Evolutionary conservation across 768 basidiomycete genomes (phyloP), one percentile per base, ranked within the genome.

Genomic region (Coprinopsis marcescibilis): DNA sequence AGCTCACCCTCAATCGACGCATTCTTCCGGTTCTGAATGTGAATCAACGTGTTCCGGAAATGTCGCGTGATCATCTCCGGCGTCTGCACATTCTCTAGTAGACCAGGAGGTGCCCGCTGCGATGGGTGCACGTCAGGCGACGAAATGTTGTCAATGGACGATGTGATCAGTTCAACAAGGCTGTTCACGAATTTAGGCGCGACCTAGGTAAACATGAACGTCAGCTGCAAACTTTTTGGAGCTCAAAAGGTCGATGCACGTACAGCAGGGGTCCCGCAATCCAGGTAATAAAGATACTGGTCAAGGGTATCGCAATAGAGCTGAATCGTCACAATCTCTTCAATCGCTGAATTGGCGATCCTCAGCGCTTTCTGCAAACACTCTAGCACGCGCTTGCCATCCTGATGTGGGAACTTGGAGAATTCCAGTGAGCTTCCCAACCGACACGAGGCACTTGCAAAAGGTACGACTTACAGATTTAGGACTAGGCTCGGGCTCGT

Each of bases 141-240:
- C 29, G 85, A 78, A 56, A 97, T 89, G 52, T 78, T 82, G 68
- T 99, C 96, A 61, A 98, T 92, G 57, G 87, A 91, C 4, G 87
- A 85, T 1, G 91, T 89, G 64, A 99, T 94, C 15, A 98, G 77
- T 57, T 98, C 95, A 14, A 98, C 92, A 35, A 99, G 78, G 51
- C 88, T 91, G 65, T 95, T 97, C 52, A 98, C 85, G 57, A 95
- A 98, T 70, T 96, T 96, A 10, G 95, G 82, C 24, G 93, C 92
- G 46, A 95, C 76, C 90, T 94, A 60, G 0, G n/a, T 11, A 25
- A 3, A 17, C 8, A n/a, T n/a, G 15, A 10, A 10, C 6, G 35
- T 8, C 35, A 40, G 25, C 20, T 5, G 48, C 13, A 48, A n/a
- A n/a, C n/a, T n/a, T n/a, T n/a, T n/a, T n/a, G n/a, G n/a, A n/a